phyloP scores from a whole-genome alignment of 192 early-diverging fungal genomes.

The Coemansia sp. region DNA sequence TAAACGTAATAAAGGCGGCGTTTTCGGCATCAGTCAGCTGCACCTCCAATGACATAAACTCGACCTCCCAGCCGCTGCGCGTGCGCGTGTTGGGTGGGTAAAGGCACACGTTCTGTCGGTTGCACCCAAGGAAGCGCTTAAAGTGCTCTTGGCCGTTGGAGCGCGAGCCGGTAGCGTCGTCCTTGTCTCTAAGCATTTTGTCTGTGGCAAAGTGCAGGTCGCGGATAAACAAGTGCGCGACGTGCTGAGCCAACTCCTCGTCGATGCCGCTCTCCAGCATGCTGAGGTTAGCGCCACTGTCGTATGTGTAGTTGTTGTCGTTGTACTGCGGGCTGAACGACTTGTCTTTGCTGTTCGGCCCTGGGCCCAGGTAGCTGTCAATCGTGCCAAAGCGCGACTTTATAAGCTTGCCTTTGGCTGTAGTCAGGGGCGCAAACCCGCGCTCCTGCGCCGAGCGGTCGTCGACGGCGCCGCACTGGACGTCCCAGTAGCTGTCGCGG shows the following conservation, averaged over 20 bases:
- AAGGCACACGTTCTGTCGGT: slow-evolving; percentile 98
- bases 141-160: slow-evolving; percentile 88
- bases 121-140: slow-evolving; percentile 97
- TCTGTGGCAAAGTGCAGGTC: slow-evolving; percentile 93
- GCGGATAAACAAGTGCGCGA: slow-evolving; percentile 94
- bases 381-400: slow-evolving; percentile 98
- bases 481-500: slow-evolving; percentile 97
- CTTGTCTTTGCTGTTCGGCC: slow-evolving; percentile 38
- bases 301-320: slow-evolving; percentile 82
- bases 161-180: slow-evolving; percentile 35
- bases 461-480: slow-evolving; percentile 90
- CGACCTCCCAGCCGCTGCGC: slow-evolving; percentile 96
- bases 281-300: slow-evolving; percentile 74
- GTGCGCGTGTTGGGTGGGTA: slow-evolving; percentile 91
- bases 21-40: slow-evolving; percentile 98
- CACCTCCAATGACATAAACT: slow-evolving; percentile 95
- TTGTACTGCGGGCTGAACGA: slow-evolving; percentile 86
- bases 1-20: slow-evolving; percentile 92
- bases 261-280: slow-evolving; percentile 83
- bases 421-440: slow-evolving; percentile 75
- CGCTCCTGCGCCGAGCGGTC: slow-evolving; percentile 93
- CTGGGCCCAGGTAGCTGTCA: slow-evolving; percentile 80
- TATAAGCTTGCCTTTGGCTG: slow-evolving; percentile 74
- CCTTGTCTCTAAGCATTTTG: slow-evolving; percentile 66
- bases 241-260: slow-evolving; percentile 84